phyloP scores from a whole-genome alignment of 1,139 yeast genomes.

The Geotrichum candidum region DNA sequence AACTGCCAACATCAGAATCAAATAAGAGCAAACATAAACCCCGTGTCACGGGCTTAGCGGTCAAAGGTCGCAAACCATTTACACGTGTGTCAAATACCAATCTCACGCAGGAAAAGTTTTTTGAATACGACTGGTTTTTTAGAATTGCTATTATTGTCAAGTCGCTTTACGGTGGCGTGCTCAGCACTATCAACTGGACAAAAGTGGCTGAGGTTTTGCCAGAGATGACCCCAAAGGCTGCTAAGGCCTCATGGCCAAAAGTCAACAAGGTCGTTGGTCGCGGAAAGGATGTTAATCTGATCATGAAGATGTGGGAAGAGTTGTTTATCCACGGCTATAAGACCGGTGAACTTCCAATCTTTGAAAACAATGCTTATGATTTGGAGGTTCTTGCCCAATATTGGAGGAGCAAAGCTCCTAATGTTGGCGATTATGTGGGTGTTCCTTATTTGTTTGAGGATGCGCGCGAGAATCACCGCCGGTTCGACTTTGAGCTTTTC shows the following conservation, averaged over 20 bases:
- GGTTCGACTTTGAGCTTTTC: slow-evolving; percentile 2
- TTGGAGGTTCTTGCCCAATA: slow-evolving; percentile 45
- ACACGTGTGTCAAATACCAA: neutral
- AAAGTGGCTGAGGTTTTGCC: slow-evolving; percentile 43
- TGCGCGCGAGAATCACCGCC: slow-evolving; percentile 5
- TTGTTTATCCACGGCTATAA: slow-evolving; percentile 49
- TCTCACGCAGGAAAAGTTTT: neutral
- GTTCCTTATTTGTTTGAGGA: slow-evolving; percentile 36
- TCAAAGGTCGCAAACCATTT: neutral
- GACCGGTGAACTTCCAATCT: slow-evolving; percentile 41
- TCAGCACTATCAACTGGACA: slow-evolving; percentile 51
- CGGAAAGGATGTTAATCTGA: slow-evolving; percentile 45
- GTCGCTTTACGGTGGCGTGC: slow-evolving; percentile 43
- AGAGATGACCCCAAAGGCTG: slow-evolving; percentile 34
- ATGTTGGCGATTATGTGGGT: slow-evolving; percentile 28
- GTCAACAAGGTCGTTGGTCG: slow-evolving; percentile 54
- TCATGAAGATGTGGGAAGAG: slow-evolving; percentile 54
- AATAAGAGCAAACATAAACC: neutral
- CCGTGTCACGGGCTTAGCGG: neutral
- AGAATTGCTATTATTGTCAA: slow-evolving; percentile 59
- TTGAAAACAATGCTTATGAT: slow-evolving; percentile 45
- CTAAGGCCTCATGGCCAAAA: slow-evolving; percentile 57
- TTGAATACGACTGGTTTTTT: slow-evolving; percentile 39
- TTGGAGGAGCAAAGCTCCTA: slow-evolving; percentile 51
- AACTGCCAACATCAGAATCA: neutral